Percentiles rank a stretch among this genome's conserved stretches.
Evolutionary conservation across 73 alveolate species (phyloP).

Genomic region (Loxodes magnus): DNA sequence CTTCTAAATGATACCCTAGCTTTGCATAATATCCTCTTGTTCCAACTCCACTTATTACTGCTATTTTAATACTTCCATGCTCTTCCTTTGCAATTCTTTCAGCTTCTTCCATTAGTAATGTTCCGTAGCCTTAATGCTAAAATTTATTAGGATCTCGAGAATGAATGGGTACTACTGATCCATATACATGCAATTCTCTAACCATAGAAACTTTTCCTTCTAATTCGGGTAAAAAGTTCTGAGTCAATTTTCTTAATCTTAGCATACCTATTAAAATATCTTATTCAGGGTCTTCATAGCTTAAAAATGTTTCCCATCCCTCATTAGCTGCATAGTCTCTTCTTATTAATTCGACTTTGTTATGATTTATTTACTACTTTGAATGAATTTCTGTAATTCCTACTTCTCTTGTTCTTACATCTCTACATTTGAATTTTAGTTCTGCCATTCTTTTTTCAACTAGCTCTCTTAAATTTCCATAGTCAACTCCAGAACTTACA

Average conservation of each 20-base stretch:
- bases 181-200: conserved; percentile 96
- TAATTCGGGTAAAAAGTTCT: conserved; percentile 77
- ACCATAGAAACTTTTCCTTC: conserved; percentile 75
- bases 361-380: conserved; percentile 91
- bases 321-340: conserved; percentile 95
- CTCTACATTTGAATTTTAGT: conserved; percentile 92
- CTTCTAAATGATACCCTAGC: conserved; percentile 86
- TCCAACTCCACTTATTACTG: conserved; percentile 95
- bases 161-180: conserved; percentile 94
- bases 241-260: conserved; percentile 80
- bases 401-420: conserved; percentile 96
- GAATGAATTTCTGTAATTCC: conserved; percentile 94
- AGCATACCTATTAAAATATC: conserved; percentile 91
- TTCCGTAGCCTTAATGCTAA: conserved; percentile 95
- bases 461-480: conserved; percentile 94
- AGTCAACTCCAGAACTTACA: conserved; percentile 95
- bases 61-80: conserved; percentile 81
- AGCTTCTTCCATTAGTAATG: conserved; percentile 97
- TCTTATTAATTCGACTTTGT: conserved; percentile 88
- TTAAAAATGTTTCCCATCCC: conserved; percentile 95
- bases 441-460: conserved; percentile 92
- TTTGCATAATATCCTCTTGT: conserved; percentile 89
- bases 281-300: conserved; percentile 94
- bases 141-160: conserved; percentile 92
- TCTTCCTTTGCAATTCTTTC: conserved; percentile 94